Percentiles rank a stretch among this genome's conserved stretches.
These are phyloP conservation scores for Begonia masoniana DNA, from an alignment of 306 rosid genomes.

Conservation along the genomic window DNA sequence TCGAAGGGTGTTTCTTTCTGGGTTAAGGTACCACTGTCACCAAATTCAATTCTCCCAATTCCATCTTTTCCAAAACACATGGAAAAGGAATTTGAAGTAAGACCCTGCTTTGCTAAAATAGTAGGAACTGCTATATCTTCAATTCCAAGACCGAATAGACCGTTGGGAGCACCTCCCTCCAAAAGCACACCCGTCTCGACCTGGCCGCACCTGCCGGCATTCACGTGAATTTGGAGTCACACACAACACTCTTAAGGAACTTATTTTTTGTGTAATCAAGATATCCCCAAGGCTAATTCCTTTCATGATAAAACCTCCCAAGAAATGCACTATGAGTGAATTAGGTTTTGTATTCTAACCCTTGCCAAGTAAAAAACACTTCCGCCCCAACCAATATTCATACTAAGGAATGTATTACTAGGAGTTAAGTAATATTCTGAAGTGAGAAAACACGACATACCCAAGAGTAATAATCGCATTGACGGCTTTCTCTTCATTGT, in stretches of 20 bases:
- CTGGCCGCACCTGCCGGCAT: constrained; percentile 90
- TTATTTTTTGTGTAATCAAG: not conserved
- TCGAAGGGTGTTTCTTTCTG: constrained; percentile 69
- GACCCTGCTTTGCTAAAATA: constrained; percentile 57
- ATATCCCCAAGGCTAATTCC: too few relatives aligned
- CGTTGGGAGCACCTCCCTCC: constrained; percentile 66
- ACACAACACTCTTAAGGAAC: too few relatives aligned
- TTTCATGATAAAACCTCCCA: too few relatives aligned
- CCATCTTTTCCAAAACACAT: constrained; percentile 76
- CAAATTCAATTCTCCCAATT: constrained; percentile 63
- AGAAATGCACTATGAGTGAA: too few relatives aligned
- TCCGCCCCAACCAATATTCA: too few relatives aligned
- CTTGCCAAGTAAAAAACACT: too few relatives aligned
- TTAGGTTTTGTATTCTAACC: too few relatives aligned
- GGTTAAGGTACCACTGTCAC: constrained; percentile 48
- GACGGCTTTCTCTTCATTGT: constrained; percentile 14
- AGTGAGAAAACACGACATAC: constrained; percentile 19
- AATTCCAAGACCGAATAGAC: constrained; percentile 82
- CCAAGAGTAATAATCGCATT: constrained; percentile 54
- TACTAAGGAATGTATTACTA: too few relatives aligned
- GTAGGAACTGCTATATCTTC: constrained; percentile 60
- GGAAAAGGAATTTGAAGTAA: constrained; percentile 69
- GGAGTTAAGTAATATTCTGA: not conserved
- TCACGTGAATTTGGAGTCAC: not conserved
- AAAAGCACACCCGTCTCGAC: constrained; percentile 64